Evolutionary conservation across 2,329 filamentous ascomycete species (phyloP).

Genomic region (Epichloe uncinata): DNA sequence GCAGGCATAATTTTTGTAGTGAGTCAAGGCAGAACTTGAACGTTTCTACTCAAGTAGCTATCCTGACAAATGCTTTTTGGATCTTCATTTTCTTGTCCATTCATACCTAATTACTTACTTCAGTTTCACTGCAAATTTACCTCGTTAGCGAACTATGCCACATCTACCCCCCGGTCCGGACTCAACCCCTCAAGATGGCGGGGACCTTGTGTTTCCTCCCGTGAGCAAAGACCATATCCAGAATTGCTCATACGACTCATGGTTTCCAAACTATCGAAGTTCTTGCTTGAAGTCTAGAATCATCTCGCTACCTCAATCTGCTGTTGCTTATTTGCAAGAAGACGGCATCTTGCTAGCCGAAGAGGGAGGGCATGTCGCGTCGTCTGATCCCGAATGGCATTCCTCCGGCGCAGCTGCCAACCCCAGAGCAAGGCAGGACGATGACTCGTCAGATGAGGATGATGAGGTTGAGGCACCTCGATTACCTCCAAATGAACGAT

Average conservation of each 20-base stretch:
- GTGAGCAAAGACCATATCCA: conserved; percentile 78
- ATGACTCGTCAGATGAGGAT: conserved; percentile 31
- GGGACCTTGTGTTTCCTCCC: conserved; percentile 58
- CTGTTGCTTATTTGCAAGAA: conserved; percentile 76
- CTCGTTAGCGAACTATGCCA: conserved; percentile 17
- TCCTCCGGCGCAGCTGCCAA: conserved; percentile 16
- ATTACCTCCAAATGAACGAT: conserved; percentile 40
- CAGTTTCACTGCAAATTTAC: background rate
- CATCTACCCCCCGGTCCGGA: conserved; percentile 16
- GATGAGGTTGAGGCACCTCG: conserved; percentile 30
- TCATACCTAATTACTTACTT: background rate
- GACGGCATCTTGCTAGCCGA: conserved; percentile 85
- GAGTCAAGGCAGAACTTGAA: background rate
- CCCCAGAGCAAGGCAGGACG: conserved; percentile 20
- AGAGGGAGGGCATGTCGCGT: conserved; percentile 42
- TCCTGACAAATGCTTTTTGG: background rate
- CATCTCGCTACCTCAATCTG: conserved; percentile 60
- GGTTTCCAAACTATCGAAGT: conserved; percentile 74
- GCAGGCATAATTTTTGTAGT: background rate
- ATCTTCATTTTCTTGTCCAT: background rate
- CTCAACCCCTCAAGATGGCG: conserved; percentile 7
- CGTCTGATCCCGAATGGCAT: conserved; percentile 42
- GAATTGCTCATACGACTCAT: conserved; percentile 86
- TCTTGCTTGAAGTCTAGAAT: conserved; percentile 77
- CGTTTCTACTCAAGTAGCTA: background rate